Base-by-base conservation (phyloP, 2,329 filamentous ascomycete genomes). In the Tetracladium maxilliforme region DNA sequence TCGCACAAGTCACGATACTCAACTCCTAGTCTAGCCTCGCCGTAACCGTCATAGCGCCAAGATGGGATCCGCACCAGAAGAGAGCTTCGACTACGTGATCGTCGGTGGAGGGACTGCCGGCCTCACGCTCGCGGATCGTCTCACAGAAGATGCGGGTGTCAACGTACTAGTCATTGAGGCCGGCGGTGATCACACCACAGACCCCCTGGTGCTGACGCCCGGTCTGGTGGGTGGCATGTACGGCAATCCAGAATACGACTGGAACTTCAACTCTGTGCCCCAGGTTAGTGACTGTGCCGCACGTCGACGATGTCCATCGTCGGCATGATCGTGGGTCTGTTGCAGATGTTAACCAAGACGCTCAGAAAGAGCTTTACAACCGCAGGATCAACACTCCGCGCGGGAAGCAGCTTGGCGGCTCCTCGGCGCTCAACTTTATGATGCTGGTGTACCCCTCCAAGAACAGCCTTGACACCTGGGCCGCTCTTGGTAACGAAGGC, bases 21-120 rank as follows among this genome's bases (percentile, higher is more conserved):
- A n/a, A n/a, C n/a, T n/a, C n/a, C n/a, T n/a, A n/a, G n/a, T n/a
- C n/a, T n/a, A n/a, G n/a, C n/a, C n/a, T n/a, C n/a, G n/a, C n/a
- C n/a, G n/a, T n/a, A n/a, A n/a, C n/a, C n/a, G n/a, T n/a, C n/a
- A n/a, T n/a, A n/a, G n/a, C n/a, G n/a, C n/a, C n/a, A n/a, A n/a
- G n/a, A n/a, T n/a, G n/a, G n/a, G n/a, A n/a, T n/a, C n/a, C n/a
- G n/a, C n/a, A n/a, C n/a, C n/a, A n/a, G 18, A 19, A 9, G 18
- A 23, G 21, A 30, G 34, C 4, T 54, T 47, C 33, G 51, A 59
- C 33, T 56, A 51, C 26, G 34, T 58, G 16, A 36, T 58, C 14
- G 46, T 55, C 7, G 52, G 55, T 6, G 54, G 52, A 10, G 54
- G 55, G 6, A 56, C 52, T 1, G 43, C 53, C 5, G 54, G 55